These are phyloP conservation scores for Sphaerulina populicola DNA, from an alignment of 2,329 filamentous ascomycete species.

Conservation along the genomic window DNA sequence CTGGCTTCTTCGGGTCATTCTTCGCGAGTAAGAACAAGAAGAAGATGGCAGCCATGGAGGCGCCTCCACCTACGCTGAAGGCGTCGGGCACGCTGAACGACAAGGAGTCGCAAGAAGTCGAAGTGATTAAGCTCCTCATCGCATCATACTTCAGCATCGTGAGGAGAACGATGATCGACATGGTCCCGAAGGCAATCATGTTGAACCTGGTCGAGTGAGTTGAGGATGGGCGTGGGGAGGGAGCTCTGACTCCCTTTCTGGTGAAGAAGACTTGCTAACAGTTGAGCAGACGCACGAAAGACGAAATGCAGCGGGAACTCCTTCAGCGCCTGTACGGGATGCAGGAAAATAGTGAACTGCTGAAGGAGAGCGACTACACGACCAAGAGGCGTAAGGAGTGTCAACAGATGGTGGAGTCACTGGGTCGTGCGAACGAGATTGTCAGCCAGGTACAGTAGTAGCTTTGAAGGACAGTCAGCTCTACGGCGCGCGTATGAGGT, in stretches of 20 bases:
- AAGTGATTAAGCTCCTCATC: constrained; percentile 97
- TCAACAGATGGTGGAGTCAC: constrained; percentile 96
- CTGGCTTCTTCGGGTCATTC: constrained; percentile 94
- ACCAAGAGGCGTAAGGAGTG: constrained; percentile 92
- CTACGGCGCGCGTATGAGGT: not conserved
- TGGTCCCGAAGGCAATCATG: constrained; percentile 99
- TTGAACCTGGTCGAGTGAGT: constrained; percentile 88
- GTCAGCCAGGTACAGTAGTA: constrained; percentile 64
- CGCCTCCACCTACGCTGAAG: constrained; percentile 85
- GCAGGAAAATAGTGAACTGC: constrained; percentile 80
- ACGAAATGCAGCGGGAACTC: constrained; percentile 96
- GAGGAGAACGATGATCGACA: constrained; percentile 96
- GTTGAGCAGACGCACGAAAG: constrained; percentile 69
- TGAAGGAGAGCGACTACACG: constrained; percentile 98
- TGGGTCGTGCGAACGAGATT: constrained; percentile 78
- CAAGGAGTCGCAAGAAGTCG: constrained; percentile 89
- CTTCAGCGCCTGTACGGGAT: constrained; percentile 96
- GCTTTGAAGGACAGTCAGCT: not conserved
- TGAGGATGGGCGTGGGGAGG: not conserved
- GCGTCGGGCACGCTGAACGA: constrained; percentile 89
- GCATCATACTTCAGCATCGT: constrained; percentile 98
- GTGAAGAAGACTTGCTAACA: constrained; percentile 14
- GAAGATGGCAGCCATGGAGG: constrained; percentile 99
- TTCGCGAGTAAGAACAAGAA: constrained; percentile 99
- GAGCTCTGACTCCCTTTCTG: not conserved